Evolutionary conservation across 2,329 filamentous ascomycete genomes (phyloP).

Genomic region (Cordyceps pruinosa): DNA sequence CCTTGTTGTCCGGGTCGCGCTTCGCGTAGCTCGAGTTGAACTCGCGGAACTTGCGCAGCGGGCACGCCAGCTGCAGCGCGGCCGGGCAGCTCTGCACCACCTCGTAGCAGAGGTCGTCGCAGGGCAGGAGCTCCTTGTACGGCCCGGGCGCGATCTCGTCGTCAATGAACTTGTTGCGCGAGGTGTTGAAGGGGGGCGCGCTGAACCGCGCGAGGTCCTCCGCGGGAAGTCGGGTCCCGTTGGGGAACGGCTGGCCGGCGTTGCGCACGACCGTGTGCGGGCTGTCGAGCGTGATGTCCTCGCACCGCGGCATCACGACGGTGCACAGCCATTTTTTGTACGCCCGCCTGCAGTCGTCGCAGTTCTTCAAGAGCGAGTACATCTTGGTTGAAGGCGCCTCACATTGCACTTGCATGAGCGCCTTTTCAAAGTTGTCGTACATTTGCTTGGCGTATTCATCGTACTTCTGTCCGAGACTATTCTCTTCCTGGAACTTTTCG

Average conservation of each 20-base stretch:
- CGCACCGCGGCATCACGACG: constrained; percentile 85
- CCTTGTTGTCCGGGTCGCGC: constrained; percentile 18
- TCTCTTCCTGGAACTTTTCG: constrained; percentile 47
- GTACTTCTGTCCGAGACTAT: constrained; percentile 63
- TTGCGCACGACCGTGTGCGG: constrained; percentile 53
- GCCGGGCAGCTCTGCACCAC: constrained; percentile 82
- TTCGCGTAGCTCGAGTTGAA: constrained; percentile 31
- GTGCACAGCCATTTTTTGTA: constrained; percentile 97
- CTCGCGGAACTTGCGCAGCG: constrained; percentile 33
- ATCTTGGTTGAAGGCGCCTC: constrained; percentile 64
- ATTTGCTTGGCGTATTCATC: constrained; percentile 64
- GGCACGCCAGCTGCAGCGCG: constrained; percentile 68
- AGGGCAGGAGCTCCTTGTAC: constrained; percentile 89
- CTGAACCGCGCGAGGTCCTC: constrained; percentile 15
- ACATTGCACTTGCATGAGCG: constrained; percentile 78
- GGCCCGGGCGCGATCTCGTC: constrained; percentile 67
- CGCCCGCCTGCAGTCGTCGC: constrained; percentile 65
- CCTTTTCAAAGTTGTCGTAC: constrained; percentile 74
- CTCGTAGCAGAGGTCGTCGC: constrained; percentile 78
- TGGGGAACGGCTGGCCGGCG: constrained; percentile 61
- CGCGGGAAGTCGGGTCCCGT: constrained; percentile 50
- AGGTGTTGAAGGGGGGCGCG: constrained; percentile 33
- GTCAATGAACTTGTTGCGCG: constrained; percentile 70
- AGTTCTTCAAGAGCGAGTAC: constrained; percentile 75
- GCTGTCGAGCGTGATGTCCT: constrained; percentile 61